Percentiles rank a stretch among this genome's conserved stretches.
These are phyloP conservation scores for Brettanomyces sp. DNA, from an alignment of 805 yeast species.

Conservation along the genomic window DNA sequence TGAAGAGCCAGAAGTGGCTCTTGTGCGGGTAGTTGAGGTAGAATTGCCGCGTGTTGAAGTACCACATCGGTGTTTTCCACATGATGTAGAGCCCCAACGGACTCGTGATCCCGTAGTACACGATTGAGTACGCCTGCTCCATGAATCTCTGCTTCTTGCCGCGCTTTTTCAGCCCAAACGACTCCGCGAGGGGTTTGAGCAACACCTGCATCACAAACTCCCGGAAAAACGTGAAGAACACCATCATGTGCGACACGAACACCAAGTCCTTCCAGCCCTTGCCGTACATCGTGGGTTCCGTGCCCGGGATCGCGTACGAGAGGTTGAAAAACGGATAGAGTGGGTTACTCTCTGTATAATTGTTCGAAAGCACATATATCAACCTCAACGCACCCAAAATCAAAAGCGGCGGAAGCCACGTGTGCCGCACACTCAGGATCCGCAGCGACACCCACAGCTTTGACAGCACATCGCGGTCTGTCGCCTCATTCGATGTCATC, in stretches of 20 bases:
- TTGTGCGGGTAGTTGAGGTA: conserved; percentile 78
- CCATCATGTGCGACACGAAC: conserved; percentile 71
- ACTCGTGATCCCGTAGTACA: conserved; percentile 73
- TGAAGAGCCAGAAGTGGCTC: conserved; percentile 59
- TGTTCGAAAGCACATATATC: conserved; percentile 46
- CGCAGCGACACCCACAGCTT: conserved; percentile 50
- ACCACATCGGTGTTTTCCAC: conserved; percentile 81
- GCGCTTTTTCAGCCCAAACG: conserved; percentile 40
- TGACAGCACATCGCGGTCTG: conserved; percentile 43
- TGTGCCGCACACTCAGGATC: conserved; percentile 49
- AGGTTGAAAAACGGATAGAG: conserved; percentile 55
- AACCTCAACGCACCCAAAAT: conserved; percentile 32
- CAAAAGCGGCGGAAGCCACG: conserved; percentile 66
- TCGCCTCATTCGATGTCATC: conserved; percentile 14
- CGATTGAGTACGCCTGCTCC: conserved; percentile 84
- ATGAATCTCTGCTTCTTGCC: conserved; percentile 69
- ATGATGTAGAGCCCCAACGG: conserved; percentile 86
- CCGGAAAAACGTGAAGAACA: conserved; percentile 82
- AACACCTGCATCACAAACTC: conserved; percentile 84
- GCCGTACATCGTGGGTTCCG: conserved; percentile 56
- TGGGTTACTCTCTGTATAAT: conserved; percentile 49
- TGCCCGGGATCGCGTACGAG: conserved; percentile 53
- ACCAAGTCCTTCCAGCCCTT: conserved; percentile 79
- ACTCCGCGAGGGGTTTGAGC: conserved; percentile 60
- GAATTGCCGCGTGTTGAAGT: conserved; percentile 74